Conservation (phyloP, 2,329 filamentous ascomycete species). For the Hymenoscyphus repandus region DNA sequence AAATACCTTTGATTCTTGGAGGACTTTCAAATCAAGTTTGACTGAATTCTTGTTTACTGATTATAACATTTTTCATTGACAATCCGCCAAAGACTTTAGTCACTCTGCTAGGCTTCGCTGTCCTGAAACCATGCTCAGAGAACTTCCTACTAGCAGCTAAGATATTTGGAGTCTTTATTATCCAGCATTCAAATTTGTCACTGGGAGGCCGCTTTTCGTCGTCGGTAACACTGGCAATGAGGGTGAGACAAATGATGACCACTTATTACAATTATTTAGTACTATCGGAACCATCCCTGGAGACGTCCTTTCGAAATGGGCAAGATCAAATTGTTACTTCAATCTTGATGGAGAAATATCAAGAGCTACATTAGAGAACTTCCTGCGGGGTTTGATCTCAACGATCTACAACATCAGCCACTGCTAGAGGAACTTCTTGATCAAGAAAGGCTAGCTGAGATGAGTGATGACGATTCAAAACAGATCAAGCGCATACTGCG, state of each 20-base stretch:
- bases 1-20: too few relatives aligned
- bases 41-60: too few relatives aligned
- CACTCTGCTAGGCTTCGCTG: too few relatives aligned
- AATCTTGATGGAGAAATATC: not conserved
- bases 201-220: not conserved
- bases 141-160: too few relatives aligned
- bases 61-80: too few relatives aligned
- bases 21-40: too few relatives aligned
- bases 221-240: not conserved
- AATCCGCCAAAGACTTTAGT: too few relatives aligned
- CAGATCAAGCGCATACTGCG: conserved; percentile 1
- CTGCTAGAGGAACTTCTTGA: not conserved
- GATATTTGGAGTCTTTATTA: too few relatives aligned
- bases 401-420: not conserved
- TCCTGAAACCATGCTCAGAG: too few relatives aligned
- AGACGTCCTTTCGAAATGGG: too few relatives aligned
- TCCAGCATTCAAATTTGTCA: too few relatives aligned
- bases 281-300: not conserved
- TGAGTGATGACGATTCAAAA: not conserved
- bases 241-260: conserved; percentile 1
- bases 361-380: conserved; percentile 1
- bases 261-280: conserved; percentile 1
- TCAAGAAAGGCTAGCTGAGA: conserved; percentile 1
- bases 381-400: conserved; percentile 1
- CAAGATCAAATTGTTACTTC: not conserved